phyloP scores from a whole-genome alignment of 2,329 filamentous ascomycete genomes.

The Cercospora sesami region DNA sequence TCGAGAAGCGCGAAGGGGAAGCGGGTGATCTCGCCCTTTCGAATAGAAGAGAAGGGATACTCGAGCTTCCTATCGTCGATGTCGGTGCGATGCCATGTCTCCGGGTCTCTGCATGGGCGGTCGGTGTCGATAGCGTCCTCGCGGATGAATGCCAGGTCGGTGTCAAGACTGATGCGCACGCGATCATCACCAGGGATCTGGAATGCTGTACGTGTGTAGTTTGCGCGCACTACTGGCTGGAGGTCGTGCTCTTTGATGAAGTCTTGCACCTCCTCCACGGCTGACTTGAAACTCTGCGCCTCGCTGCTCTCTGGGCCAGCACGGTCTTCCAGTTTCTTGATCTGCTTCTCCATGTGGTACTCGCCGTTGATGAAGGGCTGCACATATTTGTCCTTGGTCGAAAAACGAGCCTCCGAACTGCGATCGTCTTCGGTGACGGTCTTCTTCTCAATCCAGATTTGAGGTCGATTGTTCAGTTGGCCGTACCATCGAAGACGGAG shows the following conservation, averaged over 20 bases:
- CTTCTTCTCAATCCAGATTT: conserved; percentile 88
- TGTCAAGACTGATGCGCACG: conserved; percentile 90
- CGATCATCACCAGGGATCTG: conserved; percentile 92
- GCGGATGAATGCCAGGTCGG: conserved; percentile 81
- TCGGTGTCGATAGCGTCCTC: conserved; percentile 73
- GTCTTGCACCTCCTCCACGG: conserved; percentile 73
- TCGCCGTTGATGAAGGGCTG: conserved; percentile 81
- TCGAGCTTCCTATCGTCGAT: conserved; percentile 81
- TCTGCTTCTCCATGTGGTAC: conserved; percentile 87
- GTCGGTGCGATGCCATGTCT: conserved; percentile 87
- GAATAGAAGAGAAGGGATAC: conserved; percentile 83
- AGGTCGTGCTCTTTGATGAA: conserved; percentile 77
- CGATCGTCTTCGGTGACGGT: conserved; percentile 72
- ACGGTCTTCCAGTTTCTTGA: conserved; percentile 79
- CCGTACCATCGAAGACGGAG: conserved; percentile 90
- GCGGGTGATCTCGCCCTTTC: conserved; percentile 84
- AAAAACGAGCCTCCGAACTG: conserved; percentile 76
- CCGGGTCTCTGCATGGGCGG: conserved; percentile 83
- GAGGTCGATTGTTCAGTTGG: conserved; percentile 72
- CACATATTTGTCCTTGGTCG: conserved; percentile 92
- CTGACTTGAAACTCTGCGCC: conserved; percentile 67
- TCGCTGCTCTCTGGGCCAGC: conserved; percentile 67
- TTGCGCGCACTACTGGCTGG: conserved; percentile 82
- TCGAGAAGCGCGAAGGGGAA: conserved; percentile 92
- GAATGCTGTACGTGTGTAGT: conserved; percentile 92